These are phyloP conservation scores for Ascochyta koolunga DNA, from an alignment of 2,329 filamentous ascomycete genomes.

Conservation along the genomic window DNA sequence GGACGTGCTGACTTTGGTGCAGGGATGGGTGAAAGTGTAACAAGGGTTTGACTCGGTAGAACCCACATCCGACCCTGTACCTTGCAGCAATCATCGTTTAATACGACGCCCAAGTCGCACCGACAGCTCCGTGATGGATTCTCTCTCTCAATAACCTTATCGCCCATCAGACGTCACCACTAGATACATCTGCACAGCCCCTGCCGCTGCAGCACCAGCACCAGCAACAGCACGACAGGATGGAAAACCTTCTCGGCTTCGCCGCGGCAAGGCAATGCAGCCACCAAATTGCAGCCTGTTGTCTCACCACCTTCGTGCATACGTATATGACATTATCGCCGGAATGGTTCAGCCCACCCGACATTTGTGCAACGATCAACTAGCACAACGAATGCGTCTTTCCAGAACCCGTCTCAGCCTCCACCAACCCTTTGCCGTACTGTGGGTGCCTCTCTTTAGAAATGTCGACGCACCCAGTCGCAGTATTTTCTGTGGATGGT, in stretches of 20 bases:
- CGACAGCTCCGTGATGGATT: conserved; percentile 3
- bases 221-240: neutral
- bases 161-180: conserved; percentile 13
- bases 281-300: conserved; percentile 9
- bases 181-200: neutral
- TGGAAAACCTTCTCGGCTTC: conserved; percentile 3
- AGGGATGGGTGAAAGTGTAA: neutral
- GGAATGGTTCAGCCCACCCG: neutral
- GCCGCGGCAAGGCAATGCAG: conserved; percentile 2
- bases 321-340: conserved; percentile 1
- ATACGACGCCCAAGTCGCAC: neutral
- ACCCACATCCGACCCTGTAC: conserved; percentile 4
- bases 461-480: neutral
- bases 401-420: neutral
- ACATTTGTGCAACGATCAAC: neutral
- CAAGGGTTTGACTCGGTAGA: neutral
- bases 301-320: conserved; percentile 9
- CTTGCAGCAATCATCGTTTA: conserved; percentile 13
- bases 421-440: neutral
- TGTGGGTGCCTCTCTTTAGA: neutral
- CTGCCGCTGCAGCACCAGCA: neutral
- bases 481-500: neutral
- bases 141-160: conserved; percentile 2
- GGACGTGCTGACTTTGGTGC: neutral
- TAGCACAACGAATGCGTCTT: neutral